Percentiles rank a stretch among this genome's conserved stretches.
These are phyloP conservation scores for Apiospora rasikravindrae DNA, from an alignment of 2,329 filamentous ascomycete genomes.

Conservation along the genomic window DNA sequence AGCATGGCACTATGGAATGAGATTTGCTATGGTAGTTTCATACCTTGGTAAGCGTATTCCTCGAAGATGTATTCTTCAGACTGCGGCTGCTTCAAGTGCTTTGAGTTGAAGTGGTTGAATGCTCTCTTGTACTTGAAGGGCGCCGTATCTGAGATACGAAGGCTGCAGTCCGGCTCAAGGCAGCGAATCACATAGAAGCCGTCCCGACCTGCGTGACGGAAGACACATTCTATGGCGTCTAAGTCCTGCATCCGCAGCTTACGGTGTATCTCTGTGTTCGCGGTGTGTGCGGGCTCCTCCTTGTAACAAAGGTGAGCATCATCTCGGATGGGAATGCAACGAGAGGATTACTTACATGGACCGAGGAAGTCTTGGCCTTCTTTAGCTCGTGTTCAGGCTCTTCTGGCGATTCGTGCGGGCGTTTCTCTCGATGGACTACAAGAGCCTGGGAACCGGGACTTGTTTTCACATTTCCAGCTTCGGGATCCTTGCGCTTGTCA, in stretches of 20 bases:
- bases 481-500: not conserved
- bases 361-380: not conserved
- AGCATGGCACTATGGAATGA: not conserved
- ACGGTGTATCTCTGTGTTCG: conserved; percentile 26
- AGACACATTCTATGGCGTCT: conserved; percentile 36
- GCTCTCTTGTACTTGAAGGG: conserved; percentile 37
- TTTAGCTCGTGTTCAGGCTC: not conserved
- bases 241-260: conserved; percentile 37
- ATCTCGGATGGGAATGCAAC: not conserved
- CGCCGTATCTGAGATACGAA: conserved; percentile 32
- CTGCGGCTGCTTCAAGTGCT: conserved; percentile 31
- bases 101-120: conserved; percentile 36
- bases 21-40: not conserved
- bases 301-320: not conserved
- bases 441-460: not conserved
- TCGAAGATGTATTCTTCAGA: conserved; percentile 39
- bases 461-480: not conserved
- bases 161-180: conserved; percentile 28
- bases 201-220: conserved; percentile 31
- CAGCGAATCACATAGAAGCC: conserved; percentile 39
- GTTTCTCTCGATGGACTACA: not conserved
- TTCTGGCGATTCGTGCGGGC: not conserved
- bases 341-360: not conserved
- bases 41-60: conserved; percentile 36
- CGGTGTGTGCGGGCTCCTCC: not conserved